Evolutionary conservation across 371 early-diverging fungal genomes (phyloP).

Genomic region (Mucor ambiguus): DNA sequence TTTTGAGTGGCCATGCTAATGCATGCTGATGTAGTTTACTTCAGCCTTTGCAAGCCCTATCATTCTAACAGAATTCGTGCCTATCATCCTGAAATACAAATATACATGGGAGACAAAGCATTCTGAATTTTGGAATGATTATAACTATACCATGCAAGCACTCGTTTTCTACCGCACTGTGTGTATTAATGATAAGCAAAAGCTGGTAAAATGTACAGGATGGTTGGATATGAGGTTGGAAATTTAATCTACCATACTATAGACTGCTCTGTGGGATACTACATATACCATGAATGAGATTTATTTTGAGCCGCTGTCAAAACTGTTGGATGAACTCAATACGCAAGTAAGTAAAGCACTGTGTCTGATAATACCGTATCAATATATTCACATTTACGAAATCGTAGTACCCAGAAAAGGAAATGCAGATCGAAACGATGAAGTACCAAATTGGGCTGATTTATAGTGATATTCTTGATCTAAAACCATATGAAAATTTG

Average conservation of each 20-base stretch:
- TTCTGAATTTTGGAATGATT: slow-evolving; percentile 33
- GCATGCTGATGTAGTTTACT: not conserved
- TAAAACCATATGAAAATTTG: no score
- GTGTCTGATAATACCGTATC: not conserved
- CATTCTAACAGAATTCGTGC: slow-evolving; percentile 20
- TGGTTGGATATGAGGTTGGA: no score
- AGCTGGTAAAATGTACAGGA: not conserved
- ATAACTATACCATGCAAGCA: slow-evolving; percentile 41
- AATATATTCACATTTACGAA: not conserved
- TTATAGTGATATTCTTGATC: not conserved
- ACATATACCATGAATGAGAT: not conserved
- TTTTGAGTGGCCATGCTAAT: not conserved
- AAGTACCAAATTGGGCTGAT: not conserved
- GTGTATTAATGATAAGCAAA: not conserved
- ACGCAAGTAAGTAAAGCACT: not conserved
- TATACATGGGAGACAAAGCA: not conserved
- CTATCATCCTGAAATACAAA: slow-evolving; percentile 20
- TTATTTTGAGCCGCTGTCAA: not conserved
- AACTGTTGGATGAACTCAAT: not conserved
- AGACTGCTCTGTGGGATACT: not conserved
- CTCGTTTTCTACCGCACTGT: slow-evolving; percentile 35
- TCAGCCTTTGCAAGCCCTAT: slow-evolving; percentile 25
- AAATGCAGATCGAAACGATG: not conserved
- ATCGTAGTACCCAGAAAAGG: not conserved
- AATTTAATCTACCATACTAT: not conserved